A percentile compares a stretch with the other conserved stretches of the same genome.
Evolutionary conservation across 768 basidiomycete species (phyloP).

Genomic region (Cantharellus anzutake): DNA sequence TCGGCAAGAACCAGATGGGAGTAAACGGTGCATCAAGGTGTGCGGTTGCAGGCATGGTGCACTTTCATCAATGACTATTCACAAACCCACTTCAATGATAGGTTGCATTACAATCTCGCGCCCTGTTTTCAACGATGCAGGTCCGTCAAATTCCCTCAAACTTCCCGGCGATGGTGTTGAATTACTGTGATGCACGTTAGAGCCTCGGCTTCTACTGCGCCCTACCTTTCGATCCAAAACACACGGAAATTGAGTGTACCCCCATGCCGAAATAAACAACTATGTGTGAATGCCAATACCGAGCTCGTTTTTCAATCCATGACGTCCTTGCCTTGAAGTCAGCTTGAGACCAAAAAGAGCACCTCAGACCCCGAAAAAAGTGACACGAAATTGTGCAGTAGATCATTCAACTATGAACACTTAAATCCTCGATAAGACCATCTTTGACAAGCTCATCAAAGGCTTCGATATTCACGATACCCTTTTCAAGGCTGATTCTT

Average conservation of each 20-base stretch:
- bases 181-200: neutral
- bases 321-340: too few species aligned
- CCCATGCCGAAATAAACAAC: neutral
- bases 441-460: neutral
- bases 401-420: neutral
- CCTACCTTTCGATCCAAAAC: neutral
- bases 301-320: neutral
- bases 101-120: neutral
- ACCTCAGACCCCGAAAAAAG: too few species aligned
- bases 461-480: neutral
- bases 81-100: neutral
- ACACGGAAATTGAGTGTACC: neutral
- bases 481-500: neutral
- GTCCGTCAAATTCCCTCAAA: neutral
- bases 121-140: constrained; percentile 14
- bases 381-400: neutral
- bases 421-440: neutral
- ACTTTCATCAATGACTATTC: neutral
- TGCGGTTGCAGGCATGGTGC: neutral
- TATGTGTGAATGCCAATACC: neutral
- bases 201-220: neutral
- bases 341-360: too few species aligned
- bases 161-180: neutral
- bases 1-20: neutral
- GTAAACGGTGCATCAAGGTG: neutral